Evolutionary conservation across 225 moss, liverwort and hornwort species (phyloP).

Genomic region (Pleurozium schreberi): DNA sequence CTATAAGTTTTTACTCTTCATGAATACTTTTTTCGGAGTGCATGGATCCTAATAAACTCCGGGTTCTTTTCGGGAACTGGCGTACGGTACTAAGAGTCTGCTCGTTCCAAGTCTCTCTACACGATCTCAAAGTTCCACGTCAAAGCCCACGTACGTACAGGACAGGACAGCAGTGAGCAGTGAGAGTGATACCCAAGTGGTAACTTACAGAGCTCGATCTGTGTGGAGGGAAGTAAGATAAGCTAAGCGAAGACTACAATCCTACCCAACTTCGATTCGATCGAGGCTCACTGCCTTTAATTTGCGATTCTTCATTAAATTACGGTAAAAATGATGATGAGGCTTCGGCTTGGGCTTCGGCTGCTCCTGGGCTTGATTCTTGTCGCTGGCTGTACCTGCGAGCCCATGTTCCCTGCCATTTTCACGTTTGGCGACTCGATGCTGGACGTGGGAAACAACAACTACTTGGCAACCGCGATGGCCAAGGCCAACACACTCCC

Average conservation of each 20-base stretch:
- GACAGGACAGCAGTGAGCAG: not conserved
- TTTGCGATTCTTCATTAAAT: not conserved
- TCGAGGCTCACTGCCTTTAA: not conserved
- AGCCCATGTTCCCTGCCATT: constrained; percentile 10
- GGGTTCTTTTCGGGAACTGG: not conserved
- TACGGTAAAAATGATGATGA: not conserved
- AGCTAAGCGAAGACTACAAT: too few relatives aligned
- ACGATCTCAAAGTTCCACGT: not conserved
- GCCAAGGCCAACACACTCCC: constrained; percentile 26
- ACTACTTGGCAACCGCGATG: constrained; percentile 5
- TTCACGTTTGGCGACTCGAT: constrained; percentile 38
- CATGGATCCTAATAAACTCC: too few relatives aligned
- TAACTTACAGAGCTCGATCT: not conserved
- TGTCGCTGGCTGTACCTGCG: not conserved
- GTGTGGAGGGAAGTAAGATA: not conserved
- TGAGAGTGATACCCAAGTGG: not conserved
- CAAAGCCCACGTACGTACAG: not conserved
- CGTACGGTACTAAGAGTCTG: not conserved
- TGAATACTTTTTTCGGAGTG: too few relatives aligned
- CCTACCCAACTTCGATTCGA: not conserved
- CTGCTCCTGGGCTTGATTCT: not conserved
- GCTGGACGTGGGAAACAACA: constrained; percentile 43
- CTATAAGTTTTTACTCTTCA: too few relatives aligned
- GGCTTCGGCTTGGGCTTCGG: not conserved
- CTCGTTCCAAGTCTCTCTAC: not conserved